Evolutionary conservation across 2,329 filamentous ascomycete species (phyloP), one percentile per base, ranked within the genome.

Genomic region (Aspergillus novoparasiticus): DNA sequence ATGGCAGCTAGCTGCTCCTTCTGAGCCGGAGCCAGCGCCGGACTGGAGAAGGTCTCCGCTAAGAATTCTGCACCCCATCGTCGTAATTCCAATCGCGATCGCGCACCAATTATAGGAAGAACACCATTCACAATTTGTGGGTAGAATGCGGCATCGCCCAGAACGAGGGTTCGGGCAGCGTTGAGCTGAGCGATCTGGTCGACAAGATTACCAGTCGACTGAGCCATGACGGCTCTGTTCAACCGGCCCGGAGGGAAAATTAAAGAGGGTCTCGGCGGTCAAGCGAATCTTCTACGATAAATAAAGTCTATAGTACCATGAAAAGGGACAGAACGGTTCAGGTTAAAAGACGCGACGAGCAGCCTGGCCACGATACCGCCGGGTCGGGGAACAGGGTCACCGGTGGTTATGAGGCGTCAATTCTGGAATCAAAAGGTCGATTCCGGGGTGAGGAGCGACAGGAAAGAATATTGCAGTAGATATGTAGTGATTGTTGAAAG

Each of bases 61-160:
- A 99, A 84, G 75, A 99, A 99, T 65, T 97, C 94, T 66, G 94
- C 90, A 30, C 94, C 95, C 95, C 95, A 99, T 90, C 94, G 85
- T 79, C 93, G 90, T 72, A 98, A 83, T 79, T 96, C 92, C 61
- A 97, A 80, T 65, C 87, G 86, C 67, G 92, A 86, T 68, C 85
- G 84, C 58, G 90, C 87, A 64, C 90, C 89, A 78, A 97, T 91
- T 72, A 98, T 94, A 61, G 94, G 93, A n/a, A 98, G 83, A 66
- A 98, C 93, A 55, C 93, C 93, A 74, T 92, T 91, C 66, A 99
- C 90, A 75, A 99, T 94, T 78, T 92, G 92, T 57, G 90, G 89
- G 78, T 98, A 99, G 81, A 96, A 93, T 74, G 88, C 89, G 67
- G 94, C 86, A 79, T 98, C 94, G 70, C 87, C 88, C 64, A 98